phyloP scores from a whole-genome alignment of 805 yeast genomes.

The Metschnikowia santaceciliae region DNA sequence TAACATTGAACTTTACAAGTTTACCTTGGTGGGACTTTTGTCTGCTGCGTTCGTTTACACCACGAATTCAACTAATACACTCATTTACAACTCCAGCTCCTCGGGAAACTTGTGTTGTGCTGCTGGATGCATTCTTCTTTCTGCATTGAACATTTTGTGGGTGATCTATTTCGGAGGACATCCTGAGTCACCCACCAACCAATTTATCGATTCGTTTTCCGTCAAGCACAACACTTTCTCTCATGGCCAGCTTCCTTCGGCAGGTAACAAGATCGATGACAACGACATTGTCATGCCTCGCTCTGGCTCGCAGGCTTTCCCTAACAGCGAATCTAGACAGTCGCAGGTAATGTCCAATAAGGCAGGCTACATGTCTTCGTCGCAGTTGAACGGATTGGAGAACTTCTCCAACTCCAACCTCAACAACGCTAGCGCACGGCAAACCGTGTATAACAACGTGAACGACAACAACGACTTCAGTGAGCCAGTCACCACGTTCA shows the following conservation, averaged over 20 bases:
- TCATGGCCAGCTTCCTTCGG: slow-evolving; percentile 32
- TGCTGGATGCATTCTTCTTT: slow-evolving; percentile 83
- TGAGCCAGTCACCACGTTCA: slow-evolving; percentile 42
- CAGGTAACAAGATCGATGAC: slow-evolving; percentile 21
- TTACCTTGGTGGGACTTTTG: slow-evolving; percentile 50
- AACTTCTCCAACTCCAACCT: slow-evolving; percentile 42
- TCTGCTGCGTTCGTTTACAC: slow-evolving; percentile 79
- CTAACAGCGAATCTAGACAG: slow-evolving; percentile 33
- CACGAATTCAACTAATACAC: slow-evolving; percentile 75
- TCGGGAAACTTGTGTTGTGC: slow-evolving; percentile 80
- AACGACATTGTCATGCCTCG: slow-evolving; percentile 21
- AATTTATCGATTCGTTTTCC: slow-evolving; percentile 80
- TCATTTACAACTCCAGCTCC: slow-evolving; percentile 60
- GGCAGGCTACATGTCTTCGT: slow-evolving; percentile 45
- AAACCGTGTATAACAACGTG: slow-evolving; percentile 11
- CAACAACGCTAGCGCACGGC: slow-evolving; percentile 23
- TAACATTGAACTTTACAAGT: slow-evolving; percentile 65
- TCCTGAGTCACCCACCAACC: slow-evolving; percentile 80
- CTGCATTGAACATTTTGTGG: slow-evolving; percentile 83
- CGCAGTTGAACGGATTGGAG: slow-evolving; percentile 60
- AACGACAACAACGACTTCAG: slow-evolving; percentile 21
- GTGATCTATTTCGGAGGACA: slow-evolving; percentile 87
- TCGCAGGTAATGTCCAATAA: slow-evolving; percentile 31
- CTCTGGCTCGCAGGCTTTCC: slow-evolving; percentile 22
- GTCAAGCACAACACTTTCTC: slow-evolving; percentile 40